phyloP scores from a whole-genome alignment of 2,329 filamentous ascomycete genomes.

The Zymoseptoria crescenta region DNA sequence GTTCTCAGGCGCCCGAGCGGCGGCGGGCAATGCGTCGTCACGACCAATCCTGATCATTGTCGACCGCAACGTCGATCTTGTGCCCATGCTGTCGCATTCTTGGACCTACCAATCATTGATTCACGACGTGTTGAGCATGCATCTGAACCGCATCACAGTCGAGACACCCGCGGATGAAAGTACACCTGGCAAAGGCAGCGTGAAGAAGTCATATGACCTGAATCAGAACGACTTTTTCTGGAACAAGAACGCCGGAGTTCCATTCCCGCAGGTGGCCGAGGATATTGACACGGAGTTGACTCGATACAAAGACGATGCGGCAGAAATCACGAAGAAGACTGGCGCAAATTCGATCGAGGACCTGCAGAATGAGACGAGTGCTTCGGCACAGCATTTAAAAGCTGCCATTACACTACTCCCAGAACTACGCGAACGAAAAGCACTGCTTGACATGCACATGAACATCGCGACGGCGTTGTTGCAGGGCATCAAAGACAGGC shows the following conservation, averaged over 20 bases:
- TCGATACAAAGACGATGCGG: constrained; percentile 90
- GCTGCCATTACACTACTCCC: constrained; percentile 89
- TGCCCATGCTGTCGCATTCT: constrained; percentile 97
- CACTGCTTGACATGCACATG: constrained; percentile 97
- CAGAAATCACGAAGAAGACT: constrained; percentile 89
- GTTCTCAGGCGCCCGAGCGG: constrained; percentile 63
- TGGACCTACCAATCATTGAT: constrained; percentile 85
- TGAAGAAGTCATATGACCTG: constrained; percentile 84
- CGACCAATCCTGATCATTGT: constrained; percentile 87
- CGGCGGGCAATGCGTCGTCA: constrained; percentile 56
- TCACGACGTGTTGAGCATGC: constrained; percentile 68
- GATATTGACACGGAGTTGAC: constrained; percentile 91
- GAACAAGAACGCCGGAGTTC: constrained; percentile 80
- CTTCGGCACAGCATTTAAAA: constrained; percentile 89
- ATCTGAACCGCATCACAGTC: constrained; percentile 88
- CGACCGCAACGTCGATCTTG: constrained; percentile 89
- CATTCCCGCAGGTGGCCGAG: constrained; percentile 93
- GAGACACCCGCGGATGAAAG: constrained; percentile 73
- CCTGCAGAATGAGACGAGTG: constrained; percentile 77
- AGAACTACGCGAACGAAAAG: constrained; percentile 85
- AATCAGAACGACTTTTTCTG: constrained; percentile 92
- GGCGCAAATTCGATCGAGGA: constrained; percentile 90
- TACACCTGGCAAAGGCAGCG: constrained; percentile 64
- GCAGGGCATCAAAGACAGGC: constrained; percentile 84
- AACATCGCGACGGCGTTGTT: constrained; percentile 78